These are phyloP conservation scores for Oryza glaberrima DNA, from an alignment of 176 grass and related monocot genomes.

Conservation along the genomic window DNA sequence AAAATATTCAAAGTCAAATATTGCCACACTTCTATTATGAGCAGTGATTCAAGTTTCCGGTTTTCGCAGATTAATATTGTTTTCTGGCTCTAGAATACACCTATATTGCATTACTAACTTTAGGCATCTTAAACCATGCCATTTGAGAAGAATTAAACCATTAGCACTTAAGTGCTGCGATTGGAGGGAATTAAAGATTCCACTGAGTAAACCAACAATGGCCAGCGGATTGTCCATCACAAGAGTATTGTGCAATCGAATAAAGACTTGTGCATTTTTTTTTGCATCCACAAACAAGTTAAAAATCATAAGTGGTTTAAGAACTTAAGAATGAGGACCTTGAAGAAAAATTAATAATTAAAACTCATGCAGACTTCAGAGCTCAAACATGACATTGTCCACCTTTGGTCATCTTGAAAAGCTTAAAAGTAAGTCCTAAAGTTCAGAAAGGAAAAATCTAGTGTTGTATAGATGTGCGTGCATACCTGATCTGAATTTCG, in stretches of 20 bases:
- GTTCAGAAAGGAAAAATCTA: conserved; percentile 7
- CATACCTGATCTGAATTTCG: conserved; percentile 93
- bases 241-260: neutral
- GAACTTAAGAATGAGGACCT: neutral
- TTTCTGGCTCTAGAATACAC: neutral
- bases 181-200: neutral
- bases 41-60: neutral
- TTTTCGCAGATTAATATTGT: neutral
- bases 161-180: neutral
- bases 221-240: neutral
- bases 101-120: conserved; percentile 18
- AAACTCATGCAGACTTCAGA: conserved; percentile 8
- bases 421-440: neutral
- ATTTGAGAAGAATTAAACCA: conserved; percentile 4
- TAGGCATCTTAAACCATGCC: neutral
- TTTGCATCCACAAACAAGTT: neutral
- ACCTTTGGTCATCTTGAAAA: neutral
- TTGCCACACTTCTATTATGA: conserved; percentile 11
- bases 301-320: neutral
- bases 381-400: neutral
- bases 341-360: neutral
- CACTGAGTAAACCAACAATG: neutral
- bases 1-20: neutral
- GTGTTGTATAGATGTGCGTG: neutral
- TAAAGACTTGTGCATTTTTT: neutral